Evolutionary conservation across 2,329 filamentous ascomycete species (phyloP).

Genomic region (Colletotrichum incanum): DNA sequence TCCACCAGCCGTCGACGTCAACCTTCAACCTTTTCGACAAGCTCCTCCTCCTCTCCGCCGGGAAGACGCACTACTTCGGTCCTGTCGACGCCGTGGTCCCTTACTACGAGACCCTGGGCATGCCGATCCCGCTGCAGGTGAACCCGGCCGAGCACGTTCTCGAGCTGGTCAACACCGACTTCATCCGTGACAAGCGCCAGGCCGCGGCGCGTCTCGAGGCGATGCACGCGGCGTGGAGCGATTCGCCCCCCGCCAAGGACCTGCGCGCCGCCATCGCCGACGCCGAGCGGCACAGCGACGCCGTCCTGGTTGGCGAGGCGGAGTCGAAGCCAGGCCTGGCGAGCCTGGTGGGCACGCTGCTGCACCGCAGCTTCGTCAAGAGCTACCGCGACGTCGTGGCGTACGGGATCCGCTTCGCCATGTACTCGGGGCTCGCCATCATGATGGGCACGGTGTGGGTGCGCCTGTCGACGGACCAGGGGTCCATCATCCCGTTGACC

Average conservation of each 20-base stretch:
- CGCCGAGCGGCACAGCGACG: slow-evolving; percentile 41
- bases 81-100: slow-evolving; percentile 68
- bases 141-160: slow-evolving; percentile 88
- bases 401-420: slow-evolving; percentile 85
- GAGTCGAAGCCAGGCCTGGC: slow-evolving; percentile 60
- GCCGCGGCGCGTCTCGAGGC: slow-evolving; percentile 64
- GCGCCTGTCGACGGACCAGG: slow-evolving; percentile 77
- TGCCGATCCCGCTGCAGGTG: slow-evolving; percentile 76
- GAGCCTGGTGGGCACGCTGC: slow-evolving; percentile 73
- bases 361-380: slow-evolving; percentile 87
- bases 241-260: slow-evolving; percentile 55
- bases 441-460: slow-evolving; percentile 94
- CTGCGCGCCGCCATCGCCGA: slow-evolving; percentile 36
- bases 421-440: slow-evolving; percentile 82
- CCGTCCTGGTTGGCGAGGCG: slow-evolving; percentile 50
- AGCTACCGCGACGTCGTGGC: slow-evolving; percentile 87
- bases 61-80: slow-evolving; percentile 82
- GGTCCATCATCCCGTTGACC: slow-evolving; percentile 84
- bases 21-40: slow-evolving; percentile 88
- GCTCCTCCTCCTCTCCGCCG: slow-evolving; percentile 80
- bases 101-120: slow-evolving; percentile 76
- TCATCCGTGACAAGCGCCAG: slow-evolving; percentile 67
- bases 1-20: slow-evolving; percentile 87
- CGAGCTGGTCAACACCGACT: slow-evolving; percentile 85
- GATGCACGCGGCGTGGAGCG: slow-evolving; percentile 71